Base-by-base conservation (phyloP, 1,139 yeast species). In the Scheffersomyces insectosa region DNA sequence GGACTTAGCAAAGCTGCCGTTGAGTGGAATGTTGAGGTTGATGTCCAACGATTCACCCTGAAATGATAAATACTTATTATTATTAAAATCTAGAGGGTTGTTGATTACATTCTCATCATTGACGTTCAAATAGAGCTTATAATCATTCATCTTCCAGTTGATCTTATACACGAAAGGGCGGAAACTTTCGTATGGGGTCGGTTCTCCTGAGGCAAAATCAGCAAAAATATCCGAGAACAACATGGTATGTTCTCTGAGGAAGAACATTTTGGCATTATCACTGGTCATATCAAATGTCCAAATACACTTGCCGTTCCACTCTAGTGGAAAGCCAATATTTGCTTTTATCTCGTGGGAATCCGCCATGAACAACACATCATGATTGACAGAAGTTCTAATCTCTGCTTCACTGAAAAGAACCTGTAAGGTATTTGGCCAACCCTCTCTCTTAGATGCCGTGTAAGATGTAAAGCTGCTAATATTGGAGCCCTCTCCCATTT, bases 101-200 rank as follows among this genome's bases (percentile, higher is more conserved):
- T 89, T 86, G 55, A 93, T 85, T 55, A 93, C 88, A 57, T 93
- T 93, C 34, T 81, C 79, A 56, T 89, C 96, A 59, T 93, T 93
- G 25, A 89, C 85, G 59, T 90, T 91, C 46, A 91, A 65, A 57
- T 70, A 86, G 9, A 91, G 62, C 35, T 80, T 76, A 55, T 85
- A 85, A 32, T 80, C 74, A 10, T 68, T 54, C 12, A 79, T 52
- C 4, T 71, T 65, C 95, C 96, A 87, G 31, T 74, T 69, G 28
- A 89, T 52, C 1, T 64, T 59, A 57, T 89, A 89, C 4, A 71
- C 64, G 47, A 83, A 83, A 0, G 96, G 95, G 27, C 93, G 72
- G 59, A 87, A 88, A 16, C 79, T 65, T 47, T 87, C 93, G 56
- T 91, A 91, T 0, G 89, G 85, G 0, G 78, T 69, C 0, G 88